Evolutionary conservation across 495 filamentous ascomycete species (phyloP), one percentile per base, ranked within the genome.

Genomic region (Paragyromitra xinjiangensis): DNA sequence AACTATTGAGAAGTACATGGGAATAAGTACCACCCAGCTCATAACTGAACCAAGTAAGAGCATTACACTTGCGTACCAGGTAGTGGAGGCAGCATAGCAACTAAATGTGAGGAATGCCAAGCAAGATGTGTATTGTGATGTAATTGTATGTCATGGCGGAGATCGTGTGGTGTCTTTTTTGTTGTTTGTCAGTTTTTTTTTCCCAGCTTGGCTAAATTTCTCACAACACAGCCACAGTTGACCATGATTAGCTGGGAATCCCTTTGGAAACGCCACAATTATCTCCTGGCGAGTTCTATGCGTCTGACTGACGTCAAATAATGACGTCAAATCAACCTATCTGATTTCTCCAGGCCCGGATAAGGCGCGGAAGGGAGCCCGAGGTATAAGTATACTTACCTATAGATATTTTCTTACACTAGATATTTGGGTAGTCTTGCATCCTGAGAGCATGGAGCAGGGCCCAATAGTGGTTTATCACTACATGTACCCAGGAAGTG

Each of bases 161-260:
- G 61, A 64, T 64, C 61, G 61, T 64, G 61, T 58, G 14, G 12
- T 42, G 4, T 5, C 14, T 34, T 44, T 44, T 24, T 64, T 62
- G 29, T 14, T 64, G 61, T 64, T 64, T 64, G 37, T 64, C 34
- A 22, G 14, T 40, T 63, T 34, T 63, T 63, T 42, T 63, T 34
- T 63, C 59, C 59, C 42, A 39, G 34, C 34, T 19, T 40, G 29
- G n/a, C 44, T 64, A 29, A 11, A 48, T 58, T n/a, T 11, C 8
- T 62, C 7, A 3, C 8, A 22, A 24, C 61, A 64, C 39, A 64
- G 61, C 61, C 61, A 42, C 61, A 64, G 22, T 26, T 22, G 8
- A 22, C 19, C 19, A 26, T 34, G 14, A 34, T 29, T 29, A 58
- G 11, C 55, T 3, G 1, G 24, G 16, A 29, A 11, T 29, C 22